A percentile compares a stretch with the other conserved stretches of the same genome.
These are phyloP conservation scores for Gossypium laxum DNA, from an alignment of 441 rosid genomes.

Conservation along the genomic window DNA sequence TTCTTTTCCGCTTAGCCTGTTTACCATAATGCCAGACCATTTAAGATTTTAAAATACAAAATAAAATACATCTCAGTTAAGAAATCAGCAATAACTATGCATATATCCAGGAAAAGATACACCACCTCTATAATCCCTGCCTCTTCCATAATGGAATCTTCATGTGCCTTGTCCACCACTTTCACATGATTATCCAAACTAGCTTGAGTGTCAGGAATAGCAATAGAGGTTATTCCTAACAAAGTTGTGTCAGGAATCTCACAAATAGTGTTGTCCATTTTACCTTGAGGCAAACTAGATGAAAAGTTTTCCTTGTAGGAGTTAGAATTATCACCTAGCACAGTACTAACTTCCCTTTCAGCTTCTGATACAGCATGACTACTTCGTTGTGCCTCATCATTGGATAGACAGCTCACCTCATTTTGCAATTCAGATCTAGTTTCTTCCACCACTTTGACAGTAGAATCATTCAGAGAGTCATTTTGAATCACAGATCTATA, in stretches of 20 bases:
- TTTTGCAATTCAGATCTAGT: constrained; percentile 30
- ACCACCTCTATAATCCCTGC: constrained; percentile 78
- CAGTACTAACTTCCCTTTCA: constrained; percentile 27
- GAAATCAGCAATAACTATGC: constrained; percentile 11
- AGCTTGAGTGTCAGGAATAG: constrained; percentile 36
- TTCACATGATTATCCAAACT: constrained; percentile 31
- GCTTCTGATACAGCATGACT: constrained; percentile 26
- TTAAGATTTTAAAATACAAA: constrained; percentile 12
- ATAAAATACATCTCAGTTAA: constrained; percentile 14
- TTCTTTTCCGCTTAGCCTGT: constrained; percentile 86
- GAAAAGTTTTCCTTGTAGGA: constrained; percentile 24
- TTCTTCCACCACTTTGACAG: constrained; percentile 40
- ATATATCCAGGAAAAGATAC: constrained; percentile 14
- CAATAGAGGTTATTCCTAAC: constrained; percentile 30
- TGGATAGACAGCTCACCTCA: constrained; percentile 35
- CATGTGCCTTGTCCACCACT: constrained; percentile 46
- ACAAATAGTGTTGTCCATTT: constrained; percentile 27
- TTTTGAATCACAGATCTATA: constrained; percentile 23
- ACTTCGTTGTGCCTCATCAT: constrained; percentile 30
- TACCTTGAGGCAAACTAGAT: constrained; percentile 30
- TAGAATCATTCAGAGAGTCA: constrained; percentile 29
- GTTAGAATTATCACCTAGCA: constrained; percentile 25
- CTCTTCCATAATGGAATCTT: constrained; percentile 83
- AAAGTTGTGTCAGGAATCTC: constrained; percentile 31
- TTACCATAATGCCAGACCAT: constrained; percentile 23